phyloP scores from a whole-genome alignment of 306 rosid genomes.

The Fragaria ananassa region DNA sequence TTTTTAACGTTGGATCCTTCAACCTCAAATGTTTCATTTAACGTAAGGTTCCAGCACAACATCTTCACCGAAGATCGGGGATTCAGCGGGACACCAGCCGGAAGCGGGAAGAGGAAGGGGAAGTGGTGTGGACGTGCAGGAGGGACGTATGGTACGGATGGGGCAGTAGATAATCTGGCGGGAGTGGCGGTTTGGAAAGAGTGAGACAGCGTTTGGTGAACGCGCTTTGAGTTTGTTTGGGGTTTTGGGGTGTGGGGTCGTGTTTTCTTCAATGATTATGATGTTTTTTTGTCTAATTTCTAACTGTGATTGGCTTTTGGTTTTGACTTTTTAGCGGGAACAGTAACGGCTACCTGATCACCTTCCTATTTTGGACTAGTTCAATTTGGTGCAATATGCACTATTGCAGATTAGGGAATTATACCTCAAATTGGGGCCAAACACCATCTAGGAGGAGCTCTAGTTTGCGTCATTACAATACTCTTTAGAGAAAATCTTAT shows the following conservation, averaged over 20 bases:
- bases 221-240: neutral
- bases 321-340: conserved; percentile 20
- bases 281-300: neutral
- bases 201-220: neutral
- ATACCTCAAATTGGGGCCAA: neutral
- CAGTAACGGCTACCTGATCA: conserved; percentile 26
- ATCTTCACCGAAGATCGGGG: too few species aligned
- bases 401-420: neutral
- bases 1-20: too few species aligned
- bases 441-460: neutral
- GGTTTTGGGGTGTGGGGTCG: conserved; percentile 6
- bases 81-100: too few species aligned
- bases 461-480: neutral
- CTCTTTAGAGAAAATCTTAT: too few species aligned
- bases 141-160: too few species aligned
- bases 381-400: neutral
- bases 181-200: neutral
- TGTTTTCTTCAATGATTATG: neutral
- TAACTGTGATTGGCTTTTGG: neutral
- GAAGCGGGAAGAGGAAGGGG: too few species aligned
- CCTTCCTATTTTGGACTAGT: neutral
- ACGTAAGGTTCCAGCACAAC: too few species aligned
- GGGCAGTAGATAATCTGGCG: neutral
- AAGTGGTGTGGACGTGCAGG: too few species aligned
- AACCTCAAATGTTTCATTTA: too few species aligned